These are phyloP conservation scores for Aspergillus egyptiacus DNA, from an alignment of 495 filamentous ascomycete species.

Conservation along the genomic window DNA sequence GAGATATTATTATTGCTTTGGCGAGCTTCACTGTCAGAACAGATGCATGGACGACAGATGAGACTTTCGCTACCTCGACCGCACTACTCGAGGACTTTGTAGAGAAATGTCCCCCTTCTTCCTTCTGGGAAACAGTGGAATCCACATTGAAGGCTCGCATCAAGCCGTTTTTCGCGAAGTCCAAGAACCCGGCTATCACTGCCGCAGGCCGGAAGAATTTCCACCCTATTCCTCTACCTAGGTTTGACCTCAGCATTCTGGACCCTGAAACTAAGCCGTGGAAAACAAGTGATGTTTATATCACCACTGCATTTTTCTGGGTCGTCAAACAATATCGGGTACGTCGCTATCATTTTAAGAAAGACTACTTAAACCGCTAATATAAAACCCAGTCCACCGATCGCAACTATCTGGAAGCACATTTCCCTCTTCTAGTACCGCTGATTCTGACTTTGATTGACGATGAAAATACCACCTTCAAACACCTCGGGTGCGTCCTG, in stretches of 20 bases:
- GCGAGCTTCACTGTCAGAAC: conserved; percentile 43
- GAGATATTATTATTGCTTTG: conserved; percentile 29
- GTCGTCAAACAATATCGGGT: conserved; percentile 44
- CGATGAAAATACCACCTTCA: conserved; percentile 51
- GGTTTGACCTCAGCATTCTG: conserved; percentile 40
- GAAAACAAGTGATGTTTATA: conserved; percentile 59
- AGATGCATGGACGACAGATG: conserved; percentile 51
- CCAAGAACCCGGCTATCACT: conserved; percentile 58
- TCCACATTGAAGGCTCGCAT: conserved; percentile 47
- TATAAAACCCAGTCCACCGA: conserved; percentile 20
- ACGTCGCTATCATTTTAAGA: conserved; percentile 7
- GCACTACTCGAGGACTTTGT: conserved; percentile 37
- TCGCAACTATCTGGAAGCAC: conserved; percentile 32
- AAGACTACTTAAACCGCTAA: neutral
- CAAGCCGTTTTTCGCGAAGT: conserved; percentile 65
- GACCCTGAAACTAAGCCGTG: conserved; percentile 59
- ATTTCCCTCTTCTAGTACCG: conserved; percentile 81
- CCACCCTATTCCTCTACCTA: conserved; percentile 37
- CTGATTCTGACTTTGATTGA: conserved; percentile 77
- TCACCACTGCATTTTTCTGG: conserved; percentile 63
- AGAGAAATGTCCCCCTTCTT: conserved; percentile 12
- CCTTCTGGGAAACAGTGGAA: conserved; percentile 47
- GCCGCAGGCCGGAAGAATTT: conserved; percentile 55
- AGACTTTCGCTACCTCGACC: conserved; percentile 26
- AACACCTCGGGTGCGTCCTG: conserved; percentile 55